Evolutionary conservation across 768 basidiomycete genomes (phyloP).

Genomic region (Naganishia vaughanmartiniae): DNA sequence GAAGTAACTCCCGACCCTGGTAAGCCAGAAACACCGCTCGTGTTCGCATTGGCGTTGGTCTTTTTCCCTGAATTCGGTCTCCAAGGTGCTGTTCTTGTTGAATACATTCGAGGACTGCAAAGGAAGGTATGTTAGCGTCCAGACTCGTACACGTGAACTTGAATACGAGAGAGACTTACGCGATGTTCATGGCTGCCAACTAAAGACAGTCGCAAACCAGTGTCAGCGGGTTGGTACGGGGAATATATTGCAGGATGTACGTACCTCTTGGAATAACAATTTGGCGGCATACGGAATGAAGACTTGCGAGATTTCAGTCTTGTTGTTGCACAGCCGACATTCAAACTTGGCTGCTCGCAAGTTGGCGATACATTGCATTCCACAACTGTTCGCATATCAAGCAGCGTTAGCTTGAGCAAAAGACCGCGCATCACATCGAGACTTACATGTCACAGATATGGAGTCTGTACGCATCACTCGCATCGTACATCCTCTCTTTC

Average conservation of each 20-base stretch:
- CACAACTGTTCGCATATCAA: constrained; percentile 63
- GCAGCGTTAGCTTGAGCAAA: neutral
- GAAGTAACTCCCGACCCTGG: constrained; percentile 10
- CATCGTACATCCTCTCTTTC: constrained; percentile 76
- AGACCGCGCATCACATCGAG: neutral
- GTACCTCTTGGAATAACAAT: constrained; percentile 76
- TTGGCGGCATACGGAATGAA: constrained; percentile 81
- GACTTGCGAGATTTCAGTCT: constrained; percentile 81
- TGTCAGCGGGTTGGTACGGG: neutral
- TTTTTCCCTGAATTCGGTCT: constrained; percentile 21
- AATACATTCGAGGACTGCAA: constrained; percentile 32
- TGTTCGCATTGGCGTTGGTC: constrained; percentile 9
- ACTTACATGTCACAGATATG: constrained; percentile 95
- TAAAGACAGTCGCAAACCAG: neutral
- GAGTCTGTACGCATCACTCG: constrained; percentile 72
- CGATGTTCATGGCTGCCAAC: constrained; percentile 36
- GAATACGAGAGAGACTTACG: constrained; percentile 14
- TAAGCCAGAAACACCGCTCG: constrained; percentile 10
- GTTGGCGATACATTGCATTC: constrained; percentile 73
- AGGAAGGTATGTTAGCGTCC: neutral
- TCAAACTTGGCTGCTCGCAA: constrained; percentile 99
- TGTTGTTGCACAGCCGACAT: constrained; percentile 96
- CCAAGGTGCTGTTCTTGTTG: constrained; percentile 30
- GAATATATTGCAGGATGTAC: neutral
- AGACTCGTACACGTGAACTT: too few relatives aligned